These are phyloP conservation scores for Leptoxyphium fumago DNA, from an alignment of 2,329 filamentous ascomycete genomes.

Conservation along the genomic window DNA sequence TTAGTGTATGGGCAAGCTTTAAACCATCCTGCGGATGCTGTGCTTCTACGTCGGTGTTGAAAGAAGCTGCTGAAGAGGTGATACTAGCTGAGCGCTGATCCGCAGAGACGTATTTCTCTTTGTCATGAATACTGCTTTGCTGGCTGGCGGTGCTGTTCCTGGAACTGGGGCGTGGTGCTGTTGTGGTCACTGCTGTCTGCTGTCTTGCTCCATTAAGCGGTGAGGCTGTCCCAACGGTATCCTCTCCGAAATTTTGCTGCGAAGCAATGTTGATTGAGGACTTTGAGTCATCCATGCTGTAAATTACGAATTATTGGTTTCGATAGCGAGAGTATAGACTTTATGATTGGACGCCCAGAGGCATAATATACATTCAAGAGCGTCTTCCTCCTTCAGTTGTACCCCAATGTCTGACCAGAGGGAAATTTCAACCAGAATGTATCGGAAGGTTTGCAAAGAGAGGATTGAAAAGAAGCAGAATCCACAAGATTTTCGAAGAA, in stretches of 20 bases:
- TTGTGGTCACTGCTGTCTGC: neutral
- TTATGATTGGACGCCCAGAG: no score
- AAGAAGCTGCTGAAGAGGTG: neutral
- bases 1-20: neutral
- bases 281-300: neutral
- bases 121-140: neutral
- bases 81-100: neutral
- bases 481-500: neutral
- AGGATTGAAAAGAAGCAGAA: neutral
- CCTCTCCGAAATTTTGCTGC: neutral
- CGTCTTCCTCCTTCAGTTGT: no score
- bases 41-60: neutral
- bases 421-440: no score
- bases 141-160: neutral
- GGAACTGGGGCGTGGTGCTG: neutral
- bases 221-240: neutral
- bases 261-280: neutral
- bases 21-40: neutral
- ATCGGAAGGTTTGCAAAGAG: neutral
- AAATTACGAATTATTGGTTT: neutral
- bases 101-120: neutral
- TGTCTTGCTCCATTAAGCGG: neutral
- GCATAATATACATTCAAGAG: no score
- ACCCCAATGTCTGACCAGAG: no score
- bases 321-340: neutral